These are phyloP conservation scores for Oryza glumipatula DNA, from an alignment of 176 grass and related monocot species.

Conservation along the genomic window DNA sequence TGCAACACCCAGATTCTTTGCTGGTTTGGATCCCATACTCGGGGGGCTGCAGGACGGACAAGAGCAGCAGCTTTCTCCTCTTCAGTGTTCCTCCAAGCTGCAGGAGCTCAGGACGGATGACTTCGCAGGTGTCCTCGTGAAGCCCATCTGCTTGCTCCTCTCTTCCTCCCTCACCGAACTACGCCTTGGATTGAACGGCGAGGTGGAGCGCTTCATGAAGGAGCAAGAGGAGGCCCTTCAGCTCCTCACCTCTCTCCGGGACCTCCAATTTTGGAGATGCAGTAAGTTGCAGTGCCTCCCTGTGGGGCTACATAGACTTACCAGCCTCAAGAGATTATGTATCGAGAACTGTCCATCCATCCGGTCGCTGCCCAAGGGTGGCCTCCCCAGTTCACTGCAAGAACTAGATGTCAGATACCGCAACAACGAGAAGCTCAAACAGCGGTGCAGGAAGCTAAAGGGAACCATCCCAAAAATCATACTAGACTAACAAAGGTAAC, in stretches of 20 bases:
- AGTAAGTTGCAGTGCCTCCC: not conserved
- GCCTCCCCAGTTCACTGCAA: constrained; percentile 13
- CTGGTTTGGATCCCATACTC: not conserved
- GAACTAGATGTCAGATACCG: accelerated
- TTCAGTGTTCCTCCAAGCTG: not conserved
- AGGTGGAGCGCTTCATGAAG: not conserved
- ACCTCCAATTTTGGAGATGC: accelerated
- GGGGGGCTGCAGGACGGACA: not conserved
- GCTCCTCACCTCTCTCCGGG: constrained; percentile 14
- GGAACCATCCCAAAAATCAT: not conserved
- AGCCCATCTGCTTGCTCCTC: not conserved
- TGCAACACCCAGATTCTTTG: not conserved
- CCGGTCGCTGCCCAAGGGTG: not conserved
- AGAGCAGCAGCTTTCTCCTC: not conserved
- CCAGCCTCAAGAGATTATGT: not conserved
- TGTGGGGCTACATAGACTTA: not conserved
- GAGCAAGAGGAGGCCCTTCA: not conserved
- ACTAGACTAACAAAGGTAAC: constrained; percentile 8
- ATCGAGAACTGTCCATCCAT: not conserved
- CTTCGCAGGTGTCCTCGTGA: not conserved
- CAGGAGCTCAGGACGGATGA: accelerated
- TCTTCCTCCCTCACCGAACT: not conserved
- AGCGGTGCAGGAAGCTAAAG: not conserved
- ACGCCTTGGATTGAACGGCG: accelerated
- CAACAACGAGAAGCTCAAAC: not conserved